A percentile compares a stretch with the other conserved stretches of the same genome.
These are phyloP conservation scores for Argentina anserina DNA, from an alignment of 306 rosid genomes.

Conservation along the genomic window DNA sequence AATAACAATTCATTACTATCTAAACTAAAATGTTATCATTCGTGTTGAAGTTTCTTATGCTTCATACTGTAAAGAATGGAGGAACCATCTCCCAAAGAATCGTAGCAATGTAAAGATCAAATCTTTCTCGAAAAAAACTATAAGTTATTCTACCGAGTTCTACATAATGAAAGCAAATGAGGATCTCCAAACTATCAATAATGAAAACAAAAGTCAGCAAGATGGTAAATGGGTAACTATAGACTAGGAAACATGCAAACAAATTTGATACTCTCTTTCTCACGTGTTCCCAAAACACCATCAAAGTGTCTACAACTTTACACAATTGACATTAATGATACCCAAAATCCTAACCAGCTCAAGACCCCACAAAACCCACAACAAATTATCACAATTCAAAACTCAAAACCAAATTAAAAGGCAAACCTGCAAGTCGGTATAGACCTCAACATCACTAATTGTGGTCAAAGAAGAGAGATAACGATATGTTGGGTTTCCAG, in stretches of 20 bases:
- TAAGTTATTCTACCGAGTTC: background rate
- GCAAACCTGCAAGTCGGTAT: conserved; percentile 78
- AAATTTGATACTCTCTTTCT: background rate
- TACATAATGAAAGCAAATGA: background rate
- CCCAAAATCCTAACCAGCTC: conserved; percentile 3
- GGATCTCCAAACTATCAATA: too few species aligned
- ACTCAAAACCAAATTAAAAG: background rate
- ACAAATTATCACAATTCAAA: background rate
- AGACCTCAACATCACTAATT: conserved; percentile 79
- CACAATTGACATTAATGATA: background rate
- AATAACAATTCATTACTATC: background rate
- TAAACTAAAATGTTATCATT: background rate
- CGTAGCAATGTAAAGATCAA: background rate
- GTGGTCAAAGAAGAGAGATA: conserved; percentile 89
- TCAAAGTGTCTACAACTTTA: background rate
- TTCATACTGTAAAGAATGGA: background rate
- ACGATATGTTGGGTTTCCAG: too few species aligned
- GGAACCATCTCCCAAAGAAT: background rate
- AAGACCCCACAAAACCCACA: background rate
- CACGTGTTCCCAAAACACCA: background rate
- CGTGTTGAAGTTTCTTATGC: background rate
- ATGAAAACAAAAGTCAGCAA: background rate
- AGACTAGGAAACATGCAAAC: background rate
- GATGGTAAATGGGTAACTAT: background rate
- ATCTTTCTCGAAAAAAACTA: background rate